Conservation (phyloP, 148 eudicot species). For the Polygonum aviculare region DNA sequence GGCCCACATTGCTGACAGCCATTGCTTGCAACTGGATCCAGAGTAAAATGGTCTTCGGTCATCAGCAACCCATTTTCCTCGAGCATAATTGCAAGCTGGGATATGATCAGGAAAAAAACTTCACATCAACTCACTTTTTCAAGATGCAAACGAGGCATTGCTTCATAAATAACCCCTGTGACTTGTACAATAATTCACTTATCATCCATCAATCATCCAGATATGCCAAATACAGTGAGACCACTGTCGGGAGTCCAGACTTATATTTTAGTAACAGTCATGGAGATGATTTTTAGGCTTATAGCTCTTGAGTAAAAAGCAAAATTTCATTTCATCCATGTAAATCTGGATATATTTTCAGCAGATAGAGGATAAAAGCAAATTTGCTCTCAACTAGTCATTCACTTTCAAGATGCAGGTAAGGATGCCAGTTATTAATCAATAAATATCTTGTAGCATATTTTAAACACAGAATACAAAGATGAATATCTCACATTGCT, state of each 20-base stretch:
- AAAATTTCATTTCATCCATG: background rate
- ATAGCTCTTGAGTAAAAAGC: background rate
- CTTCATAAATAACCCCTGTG: background rate
- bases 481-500: slow-evolving; percentile 8
- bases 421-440: background rate
- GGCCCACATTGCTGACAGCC: slow-evolving; percentile 98
- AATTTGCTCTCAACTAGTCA: background rate
- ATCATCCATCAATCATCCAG: background rate
- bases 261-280: background rate
- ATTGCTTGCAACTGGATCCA: slow-evolving; percentile 79
- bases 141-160: background rate
- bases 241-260: background rate
- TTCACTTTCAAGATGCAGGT: background rate
- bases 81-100: slow-evolving; percentile 72
- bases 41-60: slow-evolving; percentile 75
- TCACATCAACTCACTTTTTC: background rate
- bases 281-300: background rate
- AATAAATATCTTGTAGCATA: background rate
- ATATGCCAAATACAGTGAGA: background rate
- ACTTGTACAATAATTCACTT: background rate
- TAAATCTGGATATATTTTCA: background rate
- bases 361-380: background rate
- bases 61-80: slow-evolving; percentile 85
- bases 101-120: slow-evolving; percentile 13
- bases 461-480: background rate